Base-by-base conservation (phyloP, 306 rosid genomes). In the peach (Prunus persica) region DNA sequence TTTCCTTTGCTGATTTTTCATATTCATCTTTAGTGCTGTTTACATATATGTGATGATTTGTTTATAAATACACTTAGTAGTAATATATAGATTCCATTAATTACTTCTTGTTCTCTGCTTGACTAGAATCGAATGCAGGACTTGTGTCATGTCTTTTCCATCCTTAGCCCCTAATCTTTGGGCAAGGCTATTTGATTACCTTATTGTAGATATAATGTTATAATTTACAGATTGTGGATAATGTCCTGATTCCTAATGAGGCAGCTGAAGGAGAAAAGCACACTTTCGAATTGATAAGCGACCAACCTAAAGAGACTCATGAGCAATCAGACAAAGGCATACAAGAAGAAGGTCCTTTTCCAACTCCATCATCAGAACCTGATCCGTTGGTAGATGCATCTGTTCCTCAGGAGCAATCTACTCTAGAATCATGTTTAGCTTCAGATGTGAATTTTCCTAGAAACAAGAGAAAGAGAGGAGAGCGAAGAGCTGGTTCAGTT, bases 391-490 rank as follows among this genome's bases (percentile, higher is more conserved):
- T 65, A 58, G 76, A 75, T 50, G 27, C 84, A 73, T 16, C 58
- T 46, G 80, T 18, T 73, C 54, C 89, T 46, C 91, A 78, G 51
- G 96, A 85, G 67, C 88, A 88, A 74, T 80, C 93, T 45, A 58
- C 83, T 58, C 87, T 90, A 25, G 86, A 84, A 74, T 75, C 90
- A 28, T 84, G 89, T 62, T 71, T 88, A 45, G 82, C 82, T 28
- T 71, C 80, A n/a, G 93, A 93, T 73, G 91, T 82, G 25, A 79
- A 84, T 67, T 61, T 91, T 70, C 89, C 90, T 18, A 83, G 75
- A 77, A 82, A 67, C 76, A 93, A 94, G 81, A 85, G 96, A 82
- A 94, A 89, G 82, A 84, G 97, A 28, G 97, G 95, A 78, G 98
- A 91, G 73, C 89, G 98, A 51, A 91, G 84, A 86, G 93, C 98